Base-by-base conservation (phyloP, 1,284 basidiomycete species). In the Inonotus hispidus region DNA sequence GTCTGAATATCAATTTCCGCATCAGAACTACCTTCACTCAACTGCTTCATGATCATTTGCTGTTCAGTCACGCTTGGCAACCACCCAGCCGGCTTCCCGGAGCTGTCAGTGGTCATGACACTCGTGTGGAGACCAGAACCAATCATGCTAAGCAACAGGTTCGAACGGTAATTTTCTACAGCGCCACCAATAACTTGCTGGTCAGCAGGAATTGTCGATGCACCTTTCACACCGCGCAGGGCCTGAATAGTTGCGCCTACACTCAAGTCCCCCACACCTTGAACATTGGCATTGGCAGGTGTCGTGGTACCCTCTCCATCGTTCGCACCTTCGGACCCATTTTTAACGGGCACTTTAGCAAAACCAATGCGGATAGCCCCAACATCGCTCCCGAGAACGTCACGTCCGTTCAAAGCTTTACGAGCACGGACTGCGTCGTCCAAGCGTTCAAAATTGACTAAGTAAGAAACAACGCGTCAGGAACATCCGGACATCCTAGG, bases 301-400 rank as follows among this genome's bases (percentile, higher is more conserved):
- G 56, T 19, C 38, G 63, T 66, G n/a, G 67, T 64, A 38, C 71
- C 69, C 37, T 66, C 65, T 37, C 77, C 82, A 63, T 90, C 87
- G 54, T 88, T 87, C 53, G 81, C 75, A 43, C 81, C 77, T 67
- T 93, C 88, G 68, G 85, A 82, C 25, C 83, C 85, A 66, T 87
- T 87, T 77, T 93, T 94, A 66, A 93, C 91, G 6, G 94, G 95
- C 2, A 96, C 95, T 69, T 95, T 94, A 56, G 95, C 95, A 71
- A 95, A 99, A 1, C 95, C 96, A 64, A 98, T 97, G 49, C 93
- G 88, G 66, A 98, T 94, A 27, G 95, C 90, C 23, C 96, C 96
- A 43, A 98, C 92, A 65, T 98, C 95, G 65, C 90, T 90, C 8
- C 96, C 96, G 27, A 99, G 81, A 25, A 98, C 92, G 71, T 98